These are phyloP conservation scores for Sindora glabra DNA, from an alignment of 306 rosid genomes.

Conservation along the genomic window DNA sequence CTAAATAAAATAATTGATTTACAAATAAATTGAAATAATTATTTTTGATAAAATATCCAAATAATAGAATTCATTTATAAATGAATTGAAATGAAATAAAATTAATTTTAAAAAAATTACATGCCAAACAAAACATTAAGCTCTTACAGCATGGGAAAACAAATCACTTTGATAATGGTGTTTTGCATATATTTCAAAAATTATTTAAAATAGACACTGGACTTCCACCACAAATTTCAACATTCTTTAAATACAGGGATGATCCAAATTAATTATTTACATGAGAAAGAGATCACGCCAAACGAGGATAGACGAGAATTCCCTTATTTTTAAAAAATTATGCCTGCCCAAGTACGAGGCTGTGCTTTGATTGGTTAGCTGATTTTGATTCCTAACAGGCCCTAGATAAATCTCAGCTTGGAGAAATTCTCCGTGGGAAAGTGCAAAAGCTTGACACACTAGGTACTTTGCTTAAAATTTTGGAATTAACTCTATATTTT, in stretches of 20 bases:
- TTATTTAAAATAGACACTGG: no score
- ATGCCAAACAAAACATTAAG: no score
- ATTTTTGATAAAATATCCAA: no score
- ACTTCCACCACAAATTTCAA: no score
- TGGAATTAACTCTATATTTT: neutral
- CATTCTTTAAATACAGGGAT: neutral
- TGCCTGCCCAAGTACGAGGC: neutral
- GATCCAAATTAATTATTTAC: neutral
- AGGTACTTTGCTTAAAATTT: conserved; percentile 32
- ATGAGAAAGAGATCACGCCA: neutral
- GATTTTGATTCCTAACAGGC: conserved; percentile 42
- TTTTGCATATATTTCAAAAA: no score
- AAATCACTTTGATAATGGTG: no score
- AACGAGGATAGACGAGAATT: neutral
- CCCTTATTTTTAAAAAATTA: neutral
- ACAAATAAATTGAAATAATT: no score
- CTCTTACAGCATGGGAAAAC: no score
- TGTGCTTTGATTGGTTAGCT: conserved; percentile 7
- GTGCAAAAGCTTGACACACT: conserved; percentile 82
- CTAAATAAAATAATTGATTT: no score
- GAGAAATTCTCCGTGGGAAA: conserved; percentile 64
- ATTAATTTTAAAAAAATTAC: no score
- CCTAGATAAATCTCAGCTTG: conserved; percentile 86
- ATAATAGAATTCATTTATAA: no score
- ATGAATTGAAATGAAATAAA: no score